Conservation (phyloP, 768 basidiomycete genomes). For the Cystoderma amianthinum region DNA sequence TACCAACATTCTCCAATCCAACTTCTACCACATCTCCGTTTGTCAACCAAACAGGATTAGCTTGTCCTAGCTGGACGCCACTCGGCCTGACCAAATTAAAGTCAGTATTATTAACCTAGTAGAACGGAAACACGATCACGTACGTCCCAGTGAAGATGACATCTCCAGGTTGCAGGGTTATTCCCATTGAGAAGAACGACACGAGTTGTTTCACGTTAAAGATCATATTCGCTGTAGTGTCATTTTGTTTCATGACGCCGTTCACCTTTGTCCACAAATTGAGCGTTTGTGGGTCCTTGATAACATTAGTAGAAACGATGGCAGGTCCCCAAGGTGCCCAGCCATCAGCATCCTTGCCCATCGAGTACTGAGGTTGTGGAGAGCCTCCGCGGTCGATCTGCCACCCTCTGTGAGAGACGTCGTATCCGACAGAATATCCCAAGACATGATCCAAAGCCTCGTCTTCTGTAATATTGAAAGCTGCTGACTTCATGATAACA, state of each 20-base stretch:
- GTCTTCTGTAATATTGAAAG: conserved; percentile 34
- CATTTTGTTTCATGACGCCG: conserved; percentile 28
- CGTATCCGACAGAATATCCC: conserved; percentile 31
- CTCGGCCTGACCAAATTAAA: conserved; percentile 17
- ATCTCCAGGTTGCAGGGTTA: conserved; percentile 31
- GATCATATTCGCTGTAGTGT: conserved; percentile 33
- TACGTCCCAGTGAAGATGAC: conserved; percentile 37
- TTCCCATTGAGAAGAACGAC: conserved; percentile 38
- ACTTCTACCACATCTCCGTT: conserved; percentile 32
- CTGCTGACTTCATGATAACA: conserved; percentile 31
- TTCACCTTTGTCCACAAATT: conserved; percentile 35
- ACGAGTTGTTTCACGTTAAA: conserved; percentile 31
- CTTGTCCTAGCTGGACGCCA: conserved; percentile 25
- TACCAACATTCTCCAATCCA: conserved; percentile 28
- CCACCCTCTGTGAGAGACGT: conserved; percentile 37
- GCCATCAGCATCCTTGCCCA: conserved; percentile 36
- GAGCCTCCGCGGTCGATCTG: conserved; percentile 34
- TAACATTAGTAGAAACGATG: conserved; percentile 27
- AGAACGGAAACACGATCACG: conserved; percentile 10
- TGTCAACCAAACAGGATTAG: conserved; percentile 24
- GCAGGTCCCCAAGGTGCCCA: conserved; percentile 36
- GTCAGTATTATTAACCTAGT: no score
- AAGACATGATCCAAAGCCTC: conserved; percentile 33
- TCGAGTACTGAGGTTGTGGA: conserved; percentile 33
- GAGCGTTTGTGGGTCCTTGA: conserved; percentile 29